Evolutionary conservation across 768 basidiomycete genomes (phyloP).

Genomic region (Tulasnella sp.): DNA sequence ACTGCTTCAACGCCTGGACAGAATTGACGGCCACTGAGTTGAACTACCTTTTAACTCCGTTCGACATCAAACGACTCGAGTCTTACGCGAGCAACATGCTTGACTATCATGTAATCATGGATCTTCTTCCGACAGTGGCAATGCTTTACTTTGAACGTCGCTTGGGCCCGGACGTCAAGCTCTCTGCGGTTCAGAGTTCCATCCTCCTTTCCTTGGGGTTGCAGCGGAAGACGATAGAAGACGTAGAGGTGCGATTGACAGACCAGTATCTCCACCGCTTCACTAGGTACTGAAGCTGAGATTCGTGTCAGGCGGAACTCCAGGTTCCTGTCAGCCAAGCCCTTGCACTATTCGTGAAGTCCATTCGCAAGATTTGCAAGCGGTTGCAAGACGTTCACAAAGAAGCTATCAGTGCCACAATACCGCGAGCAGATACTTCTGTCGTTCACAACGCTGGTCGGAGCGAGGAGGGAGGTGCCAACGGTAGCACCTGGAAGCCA

Average conservation of each 20-base stretch:
- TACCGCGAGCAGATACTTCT: slow-evolving; percentile 43
- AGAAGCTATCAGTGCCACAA: slow-evolving; percentile 62
- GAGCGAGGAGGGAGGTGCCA: slow-evolving; percentile 8
- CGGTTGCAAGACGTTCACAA: slow-evolving; percentile 77
- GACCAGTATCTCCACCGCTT: neutral
- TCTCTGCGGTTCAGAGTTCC: slow-evolving; percentile 89
- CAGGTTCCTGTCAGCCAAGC: slow-evolving; percentile 83
- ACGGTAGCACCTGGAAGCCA: slow-evolving; percentile 48
- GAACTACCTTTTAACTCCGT: slow-evolving; percentile 74
- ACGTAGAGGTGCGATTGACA: slow-evolving; percentile 67
- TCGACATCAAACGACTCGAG: slow-evolving; percentile 93
- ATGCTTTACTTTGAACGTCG: slow-evolving; percentile 78
- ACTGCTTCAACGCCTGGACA: slow-evolving; percentile 43
- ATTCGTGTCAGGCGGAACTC: slow-evolving; percentile 64
- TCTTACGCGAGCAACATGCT: slow-evolving; percentile 95
- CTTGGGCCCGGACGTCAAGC: slow-evolving; percentile 60
- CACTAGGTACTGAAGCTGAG: slow-evolving; percentile 4
- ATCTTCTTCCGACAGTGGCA: slow-evolving; percentile 81
- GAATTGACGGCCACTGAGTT: slow-evolving; percentile 55
- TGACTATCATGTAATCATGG: slow-evolving; percentile 95
- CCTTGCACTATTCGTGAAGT: slow-evolving; percentile 89
- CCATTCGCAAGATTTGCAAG: slow-evolving; percentile 81
- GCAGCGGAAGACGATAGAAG: slow-evolving; percentile 88
- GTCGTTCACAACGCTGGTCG: slow-evolving; percentile 30
- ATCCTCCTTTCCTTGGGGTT: slow-evolving; percentile 88